phyloP scores from a whole-genome alignment of 495 filamentous ascomycete genomes.

The Xylona heveae region DNA sequence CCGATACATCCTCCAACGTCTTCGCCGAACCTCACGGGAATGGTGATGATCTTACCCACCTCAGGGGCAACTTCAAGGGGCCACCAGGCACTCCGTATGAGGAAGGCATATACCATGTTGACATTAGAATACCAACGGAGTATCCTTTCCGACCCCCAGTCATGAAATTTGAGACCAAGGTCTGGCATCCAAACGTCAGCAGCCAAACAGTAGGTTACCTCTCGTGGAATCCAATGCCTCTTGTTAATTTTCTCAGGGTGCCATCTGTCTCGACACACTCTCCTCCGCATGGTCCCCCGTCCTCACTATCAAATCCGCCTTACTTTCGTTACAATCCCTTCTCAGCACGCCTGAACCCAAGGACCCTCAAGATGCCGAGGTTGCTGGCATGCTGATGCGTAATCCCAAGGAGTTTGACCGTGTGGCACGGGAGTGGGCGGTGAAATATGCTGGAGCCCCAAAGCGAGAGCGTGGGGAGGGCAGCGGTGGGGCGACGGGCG shows the following conservation, averaged over 20 bases:
- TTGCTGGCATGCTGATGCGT: slow-evolving; percentile 73
- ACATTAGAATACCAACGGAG: slow-evolving; percentile 69
- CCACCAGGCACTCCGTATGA: slow-evolving; percentile 91
- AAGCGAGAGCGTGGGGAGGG: slow-evolving; percentile 25
- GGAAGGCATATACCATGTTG: slow-evolving; percentile 62
- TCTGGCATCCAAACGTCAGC: slow-evolving; percentile 97
- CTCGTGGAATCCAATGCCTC: slow-evolving; percentile 4
- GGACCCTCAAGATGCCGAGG: slow-evolving; percentile 92
- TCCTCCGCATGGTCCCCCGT: slow-evolving; percentile 83
- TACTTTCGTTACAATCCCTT: slow-evolving; percentile 80
- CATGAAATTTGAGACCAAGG: slow-evolving; percentile 86
- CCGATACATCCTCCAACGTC: slow-evolving; percentile 57
- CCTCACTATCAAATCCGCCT: slow-evolving; percentile 83
- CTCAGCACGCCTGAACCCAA: slow-evolving; percentile 88
- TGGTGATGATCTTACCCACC: slow-evolving; percentile 57
- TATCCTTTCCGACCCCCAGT: slow-evolving; percentile 86
- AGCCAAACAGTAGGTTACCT: slow-evolving; percentile 60
- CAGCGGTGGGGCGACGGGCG: slow-evolving; percentile 24
- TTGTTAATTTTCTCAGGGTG: slow-evolving; percentile 36
- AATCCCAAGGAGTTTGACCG: slow-evolving; percentile 59
- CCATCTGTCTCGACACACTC: slow-evolving; percentile 92
- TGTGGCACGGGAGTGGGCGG: slow-evolving; percentile 78
- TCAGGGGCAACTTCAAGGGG: slow-evolving; percentile 65
- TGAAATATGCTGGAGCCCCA: slow-evolving; percentile 64
- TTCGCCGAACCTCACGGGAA: slow-evolving; percentile 38